Evolutionary conservation across 2,329 filamentous ascomycete genomes (phyloP), one percentile per base, ranked within the genome.

Genomic region (Cercospora beticola): DNA sequence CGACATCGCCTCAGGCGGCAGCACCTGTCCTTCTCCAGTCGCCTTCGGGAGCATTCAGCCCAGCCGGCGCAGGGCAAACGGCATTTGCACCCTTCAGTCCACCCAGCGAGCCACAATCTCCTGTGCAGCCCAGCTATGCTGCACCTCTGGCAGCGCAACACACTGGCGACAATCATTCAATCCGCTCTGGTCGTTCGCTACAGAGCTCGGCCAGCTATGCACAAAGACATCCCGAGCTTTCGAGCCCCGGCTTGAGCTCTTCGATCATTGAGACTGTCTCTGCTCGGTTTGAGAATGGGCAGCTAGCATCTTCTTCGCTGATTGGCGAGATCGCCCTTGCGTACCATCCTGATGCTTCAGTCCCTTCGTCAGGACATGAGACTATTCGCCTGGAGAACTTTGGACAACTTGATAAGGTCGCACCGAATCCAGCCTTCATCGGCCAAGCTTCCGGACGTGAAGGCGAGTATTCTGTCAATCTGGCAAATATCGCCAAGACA

Each of bases 221-320:
- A 40, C 79, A 88, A 62, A 90, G 89, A 75, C 95, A 99, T 78
- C 90, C 93, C 0, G 93, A 97, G 18, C 85, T 97, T 81, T 87
- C 90, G 64, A 87, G 88, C 9, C 88, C 91, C 0, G 94, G 95
- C 2, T 84, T 99, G 5, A 95, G 93, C 78, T 89, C 92, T 3
- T 98, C 94, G 14, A 87, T 98, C 65, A 91, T 98, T 62, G 95
- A 99, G 79, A 95, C 91, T 0, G 88, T 98, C n/a, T 95, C 89
- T 70, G 92, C 92, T 14, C 88, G 88, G 64, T 96, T 97, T 77
- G 90, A 94, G 66, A 87, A 90, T 36, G 92, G 92, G 8, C 84
- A 83, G 12, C 81, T 94, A 10, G 91, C 88, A 71, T 89, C 88
- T 60, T 89, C 90, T 14, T 90, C 90, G 68, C 88, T 97, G 23